Percentiles rank a stretch among this genome's conserved stretches.
These are phyloP conservation scores for Cladosporium sp. DNA, from an alignment of 2,329 filamentous ascomycete species.

Conservation along the genomic window DNA sequence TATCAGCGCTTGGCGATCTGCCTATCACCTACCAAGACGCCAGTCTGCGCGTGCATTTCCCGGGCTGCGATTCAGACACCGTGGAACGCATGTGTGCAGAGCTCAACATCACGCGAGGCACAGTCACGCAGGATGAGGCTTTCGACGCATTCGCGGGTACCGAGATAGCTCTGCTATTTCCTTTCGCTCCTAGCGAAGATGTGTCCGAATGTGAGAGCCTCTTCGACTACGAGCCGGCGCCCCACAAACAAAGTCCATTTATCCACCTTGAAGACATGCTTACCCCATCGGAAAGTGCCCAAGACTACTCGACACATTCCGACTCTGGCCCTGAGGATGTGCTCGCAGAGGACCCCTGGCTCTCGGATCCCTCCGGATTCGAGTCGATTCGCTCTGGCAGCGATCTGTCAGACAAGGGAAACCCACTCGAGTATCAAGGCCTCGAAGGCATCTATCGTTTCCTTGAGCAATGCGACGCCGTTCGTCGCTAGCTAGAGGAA, in stretches of 20 bases:
- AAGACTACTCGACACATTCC: constrained; percentile 40
- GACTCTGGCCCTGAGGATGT: constrained; percentile 33
- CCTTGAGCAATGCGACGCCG: constrained; percentile 62
- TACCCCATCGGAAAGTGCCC: constrained; percentile 41
- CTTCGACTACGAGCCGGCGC: constrained; percentile 39
- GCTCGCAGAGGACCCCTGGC: constrained; percentile 50
- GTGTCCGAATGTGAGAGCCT: constrained; percentile 45
- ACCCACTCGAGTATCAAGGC: constrained; percentile 60
- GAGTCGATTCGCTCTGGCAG: constrained; percentile 57
- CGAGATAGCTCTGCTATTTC: constrained; percentile 77
- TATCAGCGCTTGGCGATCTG: constrained; percentile 78
- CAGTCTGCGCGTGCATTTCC: constrained; percentile 79
- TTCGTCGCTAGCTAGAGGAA: constrained; percentile 30
- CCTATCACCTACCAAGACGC: constrained; percentile 73
- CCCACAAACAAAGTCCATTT: constrained; percentile 30
- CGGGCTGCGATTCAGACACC: constrained; percentile 80
- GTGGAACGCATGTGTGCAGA: constrained; percentile 85
- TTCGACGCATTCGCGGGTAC: constrained; percentile 69
- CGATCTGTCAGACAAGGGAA: constrained; percentile 43
- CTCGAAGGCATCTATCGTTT: constrained; percentile 67
- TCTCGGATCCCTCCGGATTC: constrained; percentile 55
- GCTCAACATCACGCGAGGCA: constrained; percentile 76
- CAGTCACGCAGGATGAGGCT: constrained; percentile 74
- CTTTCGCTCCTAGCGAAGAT: constrained; percentile 70
- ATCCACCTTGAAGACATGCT: constrained; percentile 60